These are phyloP conservation scores for Parathielavia hyrcaniae DNA, from an alignment of 495 filamentous ascomycete species.

Conservation along the genomic window DNA sequence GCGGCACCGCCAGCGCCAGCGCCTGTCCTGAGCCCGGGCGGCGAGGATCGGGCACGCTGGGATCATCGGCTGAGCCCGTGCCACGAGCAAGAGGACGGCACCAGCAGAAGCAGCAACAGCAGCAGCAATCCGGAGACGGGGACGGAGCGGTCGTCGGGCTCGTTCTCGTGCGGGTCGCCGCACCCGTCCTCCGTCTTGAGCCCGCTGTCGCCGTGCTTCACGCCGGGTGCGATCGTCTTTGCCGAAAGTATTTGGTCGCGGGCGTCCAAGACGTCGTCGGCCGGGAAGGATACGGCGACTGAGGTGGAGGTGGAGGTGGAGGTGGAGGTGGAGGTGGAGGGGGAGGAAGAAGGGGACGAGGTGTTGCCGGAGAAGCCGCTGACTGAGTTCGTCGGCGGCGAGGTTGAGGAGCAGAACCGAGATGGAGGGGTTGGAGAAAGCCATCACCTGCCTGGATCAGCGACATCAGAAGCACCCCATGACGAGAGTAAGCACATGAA, in stretches of 20 bases:
- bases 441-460: no score
- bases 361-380: no score
- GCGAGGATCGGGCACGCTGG: background rate
- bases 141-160: background rate
- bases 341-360: background rate
- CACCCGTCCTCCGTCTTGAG: constrained; percentile 7
- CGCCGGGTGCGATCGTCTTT: constrained; percentile 14
- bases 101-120: no score
- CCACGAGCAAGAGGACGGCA: background rate
- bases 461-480: no score
- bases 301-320: background rate
- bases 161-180: background rate
- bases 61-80: background rate
- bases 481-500: no score
- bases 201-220: constrained; percentile 15
- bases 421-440: no score
- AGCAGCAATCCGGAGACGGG: background rate
- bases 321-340: background rate
- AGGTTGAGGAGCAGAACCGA: background rate
- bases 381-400: background rate
- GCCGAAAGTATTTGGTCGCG: constrained; percentile 17
- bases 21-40: no score
- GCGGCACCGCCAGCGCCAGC: background rate
- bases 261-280: background rate
- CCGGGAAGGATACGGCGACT: background rate